Evolutionary conservation across 75 land plant genomes (phyloP).

Genomic region (Pinus tabuliformis): DNA sequence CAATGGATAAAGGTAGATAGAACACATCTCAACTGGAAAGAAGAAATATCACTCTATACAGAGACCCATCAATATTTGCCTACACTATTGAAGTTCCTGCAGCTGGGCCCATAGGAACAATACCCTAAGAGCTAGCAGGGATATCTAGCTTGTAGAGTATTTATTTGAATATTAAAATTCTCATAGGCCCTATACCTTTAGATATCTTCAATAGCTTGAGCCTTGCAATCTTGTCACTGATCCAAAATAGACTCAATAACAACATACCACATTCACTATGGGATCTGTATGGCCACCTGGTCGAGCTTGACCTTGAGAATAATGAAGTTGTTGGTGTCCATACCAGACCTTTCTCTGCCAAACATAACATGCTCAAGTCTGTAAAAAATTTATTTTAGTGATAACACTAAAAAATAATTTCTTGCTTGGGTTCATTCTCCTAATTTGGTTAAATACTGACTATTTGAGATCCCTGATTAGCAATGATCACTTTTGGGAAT

Average conservation of each 20-base stretch:
- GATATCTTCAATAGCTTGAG: slow-evolving; percentile 65
- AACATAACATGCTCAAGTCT: slow-evolving; percentile 35
- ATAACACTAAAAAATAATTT: slow-evolving; percentile 11
- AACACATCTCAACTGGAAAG: slow-evolving; percentile 22
- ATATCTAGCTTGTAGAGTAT: slow-evolving; percentile 48
- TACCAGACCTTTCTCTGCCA: slow-evolving; percentile 57
- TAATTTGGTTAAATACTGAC: too few species aligned
- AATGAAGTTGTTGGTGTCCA: slow-evolving; percentile 46
- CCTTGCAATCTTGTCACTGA: slow-evolving; percentile 41
- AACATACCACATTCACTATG: slow-evolving; percentile 67
- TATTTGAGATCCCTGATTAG: too few species aligned
- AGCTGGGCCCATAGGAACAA: slow-evolving; percentile 49
- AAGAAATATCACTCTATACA: slow-evolving; percentile 38
- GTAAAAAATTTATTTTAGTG: slow-evolving; percentile 43
- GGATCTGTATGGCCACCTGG: slow-evolving; percentile 63
- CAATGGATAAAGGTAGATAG: slow-evolving; percentile 45
- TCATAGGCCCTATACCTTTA: slow-evolving; percentile 61
- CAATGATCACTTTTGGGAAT: too few species aligned
- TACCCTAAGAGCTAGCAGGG: slow-evolving; percentile 56
- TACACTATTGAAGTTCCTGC: slow-evolving; percentile 57
- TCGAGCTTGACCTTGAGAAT: slow-evolving; percentile 46
- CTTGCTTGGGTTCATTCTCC: too few species aligned
- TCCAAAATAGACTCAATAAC: slow-evolving; percentile 45
- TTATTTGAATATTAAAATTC: slow-evolving; percentile 49
- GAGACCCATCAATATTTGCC: slow-evolving; percentile 51